Conservation (phyloP, 2,329 filamentous ascomycete species). For the Hymenoscyphus fraxineus region DNA sequence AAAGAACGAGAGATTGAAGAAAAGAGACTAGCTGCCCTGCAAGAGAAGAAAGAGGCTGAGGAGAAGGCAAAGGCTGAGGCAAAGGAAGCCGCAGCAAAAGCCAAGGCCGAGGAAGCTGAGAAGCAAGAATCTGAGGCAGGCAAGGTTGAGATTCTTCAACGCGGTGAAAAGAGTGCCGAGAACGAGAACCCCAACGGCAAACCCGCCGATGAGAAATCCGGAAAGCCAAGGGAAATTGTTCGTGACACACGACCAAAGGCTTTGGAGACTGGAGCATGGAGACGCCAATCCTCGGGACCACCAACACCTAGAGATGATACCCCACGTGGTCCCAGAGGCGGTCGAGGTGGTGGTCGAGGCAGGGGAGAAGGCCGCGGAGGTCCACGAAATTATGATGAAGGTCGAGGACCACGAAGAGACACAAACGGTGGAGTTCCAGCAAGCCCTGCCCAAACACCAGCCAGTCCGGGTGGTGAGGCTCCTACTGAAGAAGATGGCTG, state of each 20-base stretch:
- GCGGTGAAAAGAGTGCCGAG: conserved; percentile 31
- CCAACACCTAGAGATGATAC: conserved; percentile 38
- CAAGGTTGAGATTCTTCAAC: conserved; percentile 33
- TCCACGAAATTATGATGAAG: conserved; percentile 30
- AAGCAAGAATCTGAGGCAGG: conserved; percentile 26
- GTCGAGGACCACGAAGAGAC: conserved; percentile 25
- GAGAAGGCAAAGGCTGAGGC: conserved; percentile 55
- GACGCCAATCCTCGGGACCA: conserved; percentile 46
- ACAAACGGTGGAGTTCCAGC: conserved; percentile 44
- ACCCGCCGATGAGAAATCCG: conserved; percentile 47
- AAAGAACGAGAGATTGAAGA: conserved; percentile 89
- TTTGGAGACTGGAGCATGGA: conserved; percentile 58
- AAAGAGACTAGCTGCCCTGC: conserved; percentile 69
- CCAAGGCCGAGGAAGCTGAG: conserved; percentile 38
- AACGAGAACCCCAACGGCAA: conserved; percentile 36
- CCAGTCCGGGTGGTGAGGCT: conserved; percentile 34
- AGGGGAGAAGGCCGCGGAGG: conserved; percentile 42
- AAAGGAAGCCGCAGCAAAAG: conserved; percentile 48
- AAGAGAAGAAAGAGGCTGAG: conserved; percentile 74
- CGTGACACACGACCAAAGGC: conserved; percentile 52
- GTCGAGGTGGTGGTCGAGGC: conserved; percentile 40
- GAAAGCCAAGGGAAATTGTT: conserved; percentile 44
- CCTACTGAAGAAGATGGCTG: conserved; percentile 58
- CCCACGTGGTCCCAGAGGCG: conserved; percentile 41
- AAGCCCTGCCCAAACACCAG: conserved; percentile 37